Conservation (phyloP, 768 basidiomycete genomes). For the Pisolithus orientalis region DNA sequence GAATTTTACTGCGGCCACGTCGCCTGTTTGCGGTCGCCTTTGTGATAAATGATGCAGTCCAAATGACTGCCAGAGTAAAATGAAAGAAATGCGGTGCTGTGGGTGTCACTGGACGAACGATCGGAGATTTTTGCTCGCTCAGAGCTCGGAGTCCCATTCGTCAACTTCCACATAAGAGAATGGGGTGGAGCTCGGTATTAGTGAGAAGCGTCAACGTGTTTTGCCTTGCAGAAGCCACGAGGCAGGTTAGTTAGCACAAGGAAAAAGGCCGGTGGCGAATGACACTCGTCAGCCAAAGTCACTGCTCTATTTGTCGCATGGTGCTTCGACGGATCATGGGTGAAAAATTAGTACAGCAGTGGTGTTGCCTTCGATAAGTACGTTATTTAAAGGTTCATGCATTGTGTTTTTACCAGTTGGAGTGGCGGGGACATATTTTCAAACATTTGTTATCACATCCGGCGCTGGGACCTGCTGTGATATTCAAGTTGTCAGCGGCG, state of each 20-base stretch:
- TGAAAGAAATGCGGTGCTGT: constrained; percentile 15
- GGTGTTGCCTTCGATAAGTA: neutral
- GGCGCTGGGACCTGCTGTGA: no score
- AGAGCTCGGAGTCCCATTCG: constrained; percentile 26
- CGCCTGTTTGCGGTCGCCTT: constrained; percentile 21
- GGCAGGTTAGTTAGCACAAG: constrained; percentile 17
- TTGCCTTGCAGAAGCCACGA: constrained; percentile 25
- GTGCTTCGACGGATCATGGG: neutral
- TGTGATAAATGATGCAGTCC: constrained; percentile 3
- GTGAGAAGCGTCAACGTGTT: constrained; percentile 27
- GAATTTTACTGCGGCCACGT: constrained; percentile 29
- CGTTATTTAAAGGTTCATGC: no score
- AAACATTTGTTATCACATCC: no score
- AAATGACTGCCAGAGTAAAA: constrained; percentile 15
- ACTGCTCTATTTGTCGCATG: neutral
- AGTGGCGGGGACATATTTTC: no score
- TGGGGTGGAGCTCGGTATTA: constrained; percentile 26
- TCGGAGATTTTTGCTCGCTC: constrained; percentile 16
- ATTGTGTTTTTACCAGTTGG: no score
- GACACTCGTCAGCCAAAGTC: neutral
- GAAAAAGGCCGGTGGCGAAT: constrained; percentile 15
- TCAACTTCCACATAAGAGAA: constrained; percentile 16
- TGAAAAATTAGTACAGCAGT: neutral
- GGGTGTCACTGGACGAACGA: constrained; percentile 10
- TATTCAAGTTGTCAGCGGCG: no score